Conservation (phyloP, 139 green algal genomes). For the Micromonas pusilla region DNA sequence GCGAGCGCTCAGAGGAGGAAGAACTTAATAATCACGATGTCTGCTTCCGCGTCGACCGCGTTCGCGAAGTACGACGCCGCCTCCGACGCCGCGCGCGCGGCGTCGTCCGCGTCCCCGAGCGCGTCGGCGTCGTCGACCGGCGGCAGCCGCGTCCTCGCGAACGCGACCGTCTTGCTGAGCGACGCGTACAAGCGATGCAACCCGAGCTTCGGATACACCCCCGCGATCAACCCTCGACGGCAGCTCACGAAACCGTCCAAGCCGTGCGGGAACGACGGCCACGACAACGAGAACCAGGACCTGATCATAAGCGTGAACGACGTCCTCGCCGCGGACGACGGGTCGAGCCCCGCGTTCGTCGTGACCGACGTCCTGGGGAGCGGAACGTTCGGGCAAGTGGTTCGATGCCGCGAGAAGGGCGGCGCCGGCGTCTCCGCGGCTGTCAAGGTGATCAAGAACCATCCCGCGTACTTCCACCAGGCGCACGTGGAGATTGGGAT, state of each 20-base stretch:
- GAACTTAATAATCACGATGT: no score
- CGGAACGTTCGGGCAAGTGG: slow-evolving; percentile 95
- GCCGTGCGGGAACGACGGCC: slow-evolving; percentile 57
- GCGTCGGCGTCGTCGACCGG: no score
- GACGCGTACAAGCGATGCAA: slow-evolving; percentile 41
- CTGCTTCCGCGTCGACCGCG: no score
- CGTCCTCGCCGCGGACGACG: slow-evolving; percentile 41
- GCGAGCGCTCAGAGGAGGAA: no score
- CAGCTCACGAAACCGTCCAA: slow-evolving; percentile 65
- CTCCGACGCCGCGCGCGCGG: no score
- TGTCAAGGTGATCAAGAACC: slow-evolving; percentile 98
- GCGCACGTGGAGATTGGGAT: slow-evolving; percentile 80
- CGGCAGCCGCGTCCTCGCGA: neutral
- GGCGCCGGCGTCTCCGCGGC: slow-evolving; percentile 52
- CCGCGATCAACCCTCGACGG: slow-evolving; percentile 37
- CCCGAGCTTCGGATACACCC: slow-evolving; percentile 40
- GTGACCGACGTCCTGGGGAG: slow-evolving; percentile 74
- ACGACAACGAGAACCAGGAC: slow-evolving; percentile 79
- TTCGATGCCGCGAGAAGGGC: slow-evolving; percentile 48
- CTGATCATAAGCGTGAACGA: slow-evolving; percentile 74
- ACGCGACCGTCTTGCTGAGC: neutral
- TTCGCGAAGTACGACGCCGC: neutral
- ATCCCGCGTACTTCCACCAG: slow-evolving; percentile 92
- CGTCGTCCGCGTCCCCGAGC: neutral
- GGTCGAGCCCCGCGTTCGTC: slow-evolving; percentile 48